phyloP scores from a whole-genome alignment of 257 asterid species.

The Anisodus acutangulus region DNA sequence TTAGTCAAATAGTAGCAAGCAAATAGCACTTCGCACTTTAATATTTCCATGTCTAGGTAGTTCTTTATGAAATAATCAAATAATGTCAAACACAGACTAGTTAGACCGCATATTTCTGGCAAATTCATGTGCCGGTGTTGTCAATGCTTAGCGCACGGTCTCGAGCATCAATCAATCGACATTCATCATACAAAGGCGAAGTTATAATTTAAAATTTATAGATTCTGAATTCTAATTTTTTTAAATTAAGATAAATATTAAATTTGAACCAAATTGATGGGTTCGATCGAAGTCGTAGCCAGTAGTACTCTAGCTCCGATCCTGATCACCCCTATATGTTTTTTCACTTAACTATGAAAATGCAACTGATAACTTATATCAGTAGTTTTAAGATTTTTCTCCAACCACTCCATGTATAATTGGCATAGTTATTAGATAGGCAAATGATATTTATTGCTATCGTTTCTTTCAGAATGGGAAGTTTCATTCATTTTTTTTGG shows the following conservation, averaged over 20 bases:
- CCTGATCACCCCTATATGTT: neutral
- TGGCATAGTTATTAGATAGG: neutral
- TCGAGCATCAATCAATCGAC: neutral
- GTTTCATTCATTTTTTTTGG: neutral
- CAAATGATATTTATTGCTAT: neutral
- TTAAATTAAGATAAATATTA: too few species aligned
- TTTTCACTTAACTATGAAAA: neutral
- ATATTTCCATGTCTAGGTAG: neutral
- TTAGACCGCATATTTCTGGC: neutral
- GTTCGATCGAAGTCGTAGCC: too few species aligned
- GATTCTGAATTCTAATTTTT: too few species aligned
- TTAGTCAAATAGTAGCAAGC: neutral
- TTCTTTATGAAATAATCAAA: neutral
- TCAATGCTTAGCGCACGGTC: too few species aligned
- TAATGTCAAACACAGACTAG: neutral
- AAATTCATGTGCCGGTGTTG: neutral
- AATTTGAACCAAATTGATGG: too few species aligned
- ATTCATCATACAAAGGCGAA: too few species aligned
- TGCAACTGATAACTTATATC: neutral
- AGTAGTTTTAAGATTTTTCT: neutral
- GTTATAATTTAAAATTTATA: too few species aligned
- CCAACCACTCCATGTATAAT: neutral
- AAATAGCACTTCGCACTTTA: neutral
- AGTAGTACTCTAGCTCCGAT: too few species aligned
- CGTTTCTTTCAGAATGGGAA: constrained; percentile 11